Percentiles rank a stretch among this genome's conserved stretches.
Conservation (phyloP, 2,329 filamentous ascomycete species). For the Apiospora sp. region DNA sequence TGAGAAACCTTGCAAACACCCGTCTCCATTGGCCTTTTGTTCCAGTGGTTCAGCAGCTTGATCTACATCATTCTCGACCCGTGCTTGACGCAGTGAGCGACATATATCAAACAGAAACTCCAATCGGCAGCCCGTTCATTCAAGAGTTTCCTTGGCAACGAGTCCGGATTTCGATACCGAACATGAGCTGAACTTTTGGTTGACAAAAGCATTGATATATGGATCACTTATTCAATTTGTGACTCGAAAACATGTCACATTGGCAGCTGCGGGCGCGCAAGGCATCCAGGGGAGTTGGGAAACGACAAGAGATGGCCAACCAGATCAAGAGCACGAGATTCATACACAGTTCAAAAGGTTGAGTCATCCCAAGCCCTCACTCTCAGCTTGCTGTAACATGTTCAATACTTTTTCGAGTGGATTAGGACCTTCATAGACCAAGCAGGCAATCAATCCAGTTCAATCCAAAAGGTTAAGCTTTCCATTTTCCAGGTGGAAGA, state of each 20-base stretch:
- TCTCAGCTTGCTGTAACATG: background rate
- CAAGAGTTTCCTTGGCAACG: background rate
- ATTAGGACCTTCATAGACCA: background rate
- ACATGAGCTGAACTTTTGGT: background rate
- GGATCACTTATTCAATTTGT: background rate
- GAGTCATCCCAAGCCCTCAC: background rate
- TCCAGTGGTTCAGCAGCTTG: background rate
- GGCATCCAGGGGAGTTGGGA: background rate
- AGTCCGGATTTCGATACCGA: background rate
- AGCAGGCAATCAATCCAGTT: background rate
- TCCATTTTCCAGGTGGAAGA: conserved; percentile 2
- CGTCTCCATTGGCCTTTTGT: background rate
- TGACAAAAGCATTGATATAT: background rate
- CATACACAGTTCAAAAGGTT: background rate
- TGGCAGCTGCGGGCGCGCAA: background rate
- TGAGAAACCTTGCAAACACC: background rate
- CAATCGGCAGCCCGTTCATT: background rate
- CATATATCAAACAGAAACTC: background rate
- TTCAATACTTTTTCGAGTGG: background rate
- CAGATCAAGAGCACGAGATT: background rate
- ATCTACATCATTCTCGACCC: background rate
- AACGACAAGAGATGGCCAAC: background rate
- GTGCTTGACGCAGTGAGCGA: background rate
- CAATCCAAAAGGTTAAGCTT: background rate
- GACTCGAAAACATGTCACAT: background rate